A percentile compares a stretch with the other conserved stretches of the same genome.
phyloP scores from a whole-genome alignment of 345 rosid genomes.

The Abelmoschus esculentus region DNA sequence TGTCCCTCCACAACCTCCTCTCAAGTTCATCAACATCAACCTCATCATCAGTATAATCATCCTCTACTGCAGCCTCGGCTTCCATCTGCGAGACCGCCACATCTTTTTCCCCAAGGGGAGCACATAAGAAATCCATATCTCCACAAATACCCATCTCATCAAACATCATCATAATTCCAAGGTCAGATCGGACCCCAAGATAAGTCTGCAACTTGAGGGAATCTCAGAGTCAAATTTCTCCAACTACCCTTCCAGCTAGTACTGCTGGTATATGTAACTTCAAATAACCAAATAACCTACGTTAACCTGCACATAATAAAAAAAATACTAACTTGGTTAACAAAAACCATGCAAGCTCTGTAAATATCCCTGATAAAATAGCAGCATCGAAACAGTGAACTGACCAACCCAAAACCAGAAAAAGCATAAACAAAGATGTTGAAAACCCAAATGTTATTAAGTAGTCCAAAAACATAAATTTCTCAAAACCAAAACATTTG shows the following conservation, averaged over 20 bases:
- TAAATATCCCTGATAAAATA: too few species aligned
- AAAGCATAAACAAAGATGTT: not conserved
- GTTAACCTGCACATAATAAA: not conserved
- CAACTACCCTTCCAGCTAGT: not conserved
- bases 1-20: conserved; percentile 76
- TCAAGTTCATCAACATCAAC: conserved; percentile 70
- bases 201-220: not conserved
- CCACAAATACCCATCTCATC: conserved; percentile 78
- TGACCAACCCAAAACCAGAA: not conserved
- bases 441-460: not conserved
- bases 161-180: conserved; percentile 42
- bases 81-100: conserved; percentile 37
- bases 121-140: conserved; percentile 61
- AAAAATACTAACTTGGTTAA: not conserved
- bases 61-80: conserved; percentile 37
- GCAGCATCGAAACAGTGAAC: too few species aligned
- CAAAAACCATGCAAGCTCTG: not conserved
- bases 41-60: conserved; percentile 65
- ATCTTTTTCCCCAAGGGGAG: conserved; percentile 36
- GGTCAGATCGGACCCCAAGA: not conserved
- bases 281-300: not conserved
- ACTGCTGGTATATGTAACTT: not conserved
- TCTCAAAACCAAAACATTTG: too few species aligned
- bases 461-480: not conserved
- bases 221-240: not conserved